These are phyloP conservation scores for Aschersonia sp. DNA, from an alignment of 2,329 filamentous ascomycete species.

Conservation along the genomic window DNA sequence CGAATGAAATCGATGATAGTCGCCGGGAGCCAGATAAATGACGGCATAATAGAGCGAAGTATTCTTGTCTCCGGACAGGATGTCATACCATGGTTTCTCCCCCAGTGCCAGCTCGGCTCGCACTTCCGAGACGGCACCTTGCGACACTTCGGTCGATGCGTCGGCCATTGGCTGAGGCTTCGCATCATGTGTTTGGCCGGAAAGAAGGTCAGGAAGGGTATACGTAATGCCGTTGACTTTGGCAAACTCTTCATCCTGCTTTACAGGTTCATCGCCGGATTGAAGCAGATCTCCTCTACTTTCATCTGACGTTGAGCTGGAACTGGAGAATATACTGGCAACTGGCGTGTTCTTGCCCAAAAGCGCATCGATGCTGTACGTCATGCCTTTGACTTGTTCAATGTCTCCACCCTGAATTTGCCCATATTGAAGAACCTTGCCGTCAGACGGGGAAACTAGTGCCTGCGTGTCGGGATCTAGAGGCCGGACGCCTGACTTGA, in stretches of 20 bases:
- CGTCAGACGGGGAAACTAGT: constrained; percentile 78
- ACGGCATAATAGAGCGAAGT: constrained; percentile 85
- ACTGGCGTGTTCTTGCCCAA: constrained; percentile 53
- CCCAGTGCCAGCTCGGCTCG: constrained; percentile 67
- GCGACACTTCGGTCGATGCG: constrained; percentile 49
- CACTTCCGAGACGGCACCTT: constrained; percentile 69
- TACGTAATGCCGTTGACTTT: constrained; percentile 91
- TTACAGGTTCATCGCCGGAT: constrained; percentile 51
- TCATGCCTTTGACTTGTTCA: constrained; percentile 97
- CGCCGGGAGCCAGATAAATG: constrained; percentile 88
- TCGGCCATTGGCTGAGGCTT: constrained; percentile 46
- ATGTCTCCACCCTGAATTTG: constrained; percentile 87
- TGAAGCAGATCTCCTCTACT: constrained; percentile 14
- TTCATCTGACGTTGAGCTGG: constrained; percentile 10
- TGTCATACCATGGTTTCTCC: constrained; percentile 54
- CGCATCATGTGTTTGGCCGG: constrained; percentile 42
- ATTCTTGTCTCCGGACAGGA: constrained; percentile 44
- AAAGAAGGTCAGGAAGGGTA: constrained; percentile 75
- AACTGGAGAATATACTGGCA: constrained; percentile 28
- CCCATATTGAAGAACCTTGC: constrained; percentile 81
- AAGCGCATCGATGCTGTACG: constrained; percentile 87
- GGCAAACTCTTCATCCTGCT: constrained; percentile 83
- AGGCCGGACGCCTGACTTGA: constrained; percentile 79
- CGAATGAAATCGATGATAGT: constrained; percentile 97
- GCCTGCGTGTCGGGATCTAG: constrained; percentile 70